Conservation (phyloP, 768 basidiomycete species). For the Podaxis sp. region DNA sequence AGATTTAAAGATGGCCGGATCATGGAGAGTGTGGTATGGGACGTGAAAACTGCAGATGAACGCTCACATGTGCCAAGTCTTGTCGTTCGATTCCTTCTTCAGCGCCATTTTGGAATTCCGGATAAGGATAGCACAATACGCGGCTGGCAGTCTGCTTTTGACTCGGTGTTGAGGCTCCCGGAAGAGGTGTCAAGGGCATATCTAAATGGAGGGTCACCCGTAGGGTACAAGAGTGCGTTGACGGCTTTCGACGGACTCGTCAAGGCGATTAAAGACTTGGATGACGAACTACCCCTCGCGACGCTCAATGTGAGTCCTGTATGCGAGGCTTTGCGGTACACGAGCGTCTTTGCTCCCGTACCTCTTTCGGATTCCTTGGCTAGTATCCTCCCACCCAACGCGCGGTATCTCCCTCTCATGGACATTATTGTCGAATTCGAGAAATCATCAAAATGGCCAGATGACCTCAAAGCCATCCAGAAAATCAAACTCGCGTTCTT, state of each 20-base stretch:
- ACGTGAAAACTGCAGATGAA: conserved; percentile 75
- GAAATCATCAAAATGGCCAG: conserved; percentile 90
- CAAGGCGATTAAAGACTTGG: conserved; percentile 66
- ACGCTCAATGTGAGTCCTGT: conserved; percentile 73
- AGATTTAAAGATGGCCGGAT: conserved; percentile 97
- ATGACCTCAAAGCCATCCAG: conserved; percentile 88
- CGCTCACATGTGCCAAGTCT: conserved; percentile 70
- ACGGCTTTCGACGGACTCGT: conserved; percentile 78
- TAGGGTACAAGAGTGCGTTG: conserved; percentile 70
- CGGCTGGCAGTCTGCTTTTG: conserved; percentile 57
- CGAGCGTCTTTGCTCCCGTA: conserved; percentile 76
- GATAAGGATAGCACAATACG: conserved; percentile 37
- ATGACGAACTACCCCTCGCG: conserved; percentile 71
- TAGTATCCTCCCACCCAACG: conserved; percentile 48
- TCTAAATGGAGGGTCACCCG: conserved; percentile 31
- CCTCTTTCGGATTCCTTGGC: conserved; percentile 55
- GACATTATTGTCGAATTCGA: conserved; percentile 86
- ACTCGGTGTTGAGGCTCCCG: conserved; percentile 54
- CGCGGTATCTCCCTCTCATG: conserved; percentile 66
- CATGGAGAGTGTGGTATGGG: conserved; percentile 94
- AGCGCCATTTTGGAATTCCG: conserved; percentile 67
- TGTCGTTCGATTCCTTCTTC: conserved; percentile 72
- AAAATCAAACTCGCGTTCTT: conserved; percentile 93
- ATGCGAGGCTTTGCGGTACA: conserved; percentile 76
- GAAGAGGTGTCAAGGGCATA: conserved; percentile 44